Conservation (phyloP, 2,329 filamentous ascomycete genomes). For the Colletotrichum trifolii region DNA sequence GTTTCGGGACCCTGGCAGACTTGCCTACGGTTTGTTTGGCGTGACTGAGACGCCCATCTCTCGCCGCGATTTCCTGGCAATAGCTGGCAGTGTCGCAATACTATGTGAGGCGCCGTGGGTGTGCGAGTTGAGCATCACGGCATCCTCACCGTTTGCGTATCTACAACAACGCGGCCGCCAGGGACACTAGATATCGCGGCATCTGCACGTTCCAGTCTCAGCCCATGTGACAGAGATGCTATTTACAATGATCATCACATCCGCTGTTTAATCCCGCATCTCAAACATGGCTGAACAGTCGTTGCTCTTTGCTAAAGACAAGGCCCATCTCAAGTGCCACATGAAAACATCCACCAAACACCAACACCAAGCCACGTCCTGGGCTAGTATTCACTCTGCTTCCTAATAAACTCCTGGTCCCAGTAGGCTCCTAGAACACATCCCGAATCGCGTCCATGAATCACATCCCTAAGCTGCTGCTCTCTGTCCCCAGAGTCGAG, state of each 20-base stretch:
- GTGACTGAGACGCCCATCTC: background rate
- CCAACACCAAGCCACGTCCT: slow-evolving; percentile 13
- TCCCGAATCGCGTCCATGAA: too few relatives aligned
- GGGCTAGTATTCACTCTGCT: background rate
- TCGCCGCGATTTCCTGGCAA: slow-evolving; percentile 1
- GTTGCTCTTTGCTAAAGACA: background rate
- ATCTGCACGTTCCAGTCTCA: background rate
- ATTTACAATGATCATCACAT: background rate
- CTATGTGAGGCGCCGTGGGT: background rate
- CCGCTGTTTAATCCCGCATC: background rate
- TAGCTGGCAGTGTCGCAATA: background rate
- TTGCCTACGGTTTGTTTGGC: background rate
- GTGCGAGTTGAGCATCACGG: background rate
- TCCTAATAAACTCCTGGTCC: background rate
- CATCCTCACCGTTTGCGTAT: background rate
- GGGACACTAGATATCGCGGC: slow-evolving; percentile 14
- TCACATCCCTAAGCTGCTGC: background rate
- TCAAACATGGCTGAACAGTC: background rate
- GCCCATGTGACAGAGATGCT: slow-evolving; percentile 5
- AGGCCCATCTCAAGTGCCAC: background rate
- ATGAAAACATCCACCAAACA: slow-evolving; percentile 9
- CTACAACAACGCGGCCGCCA: slow-evolving; percentile 26
- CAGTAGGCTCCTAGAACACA: too few relatives aligned
- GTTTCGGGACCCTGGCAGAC: slow-evolving; percentile 24
- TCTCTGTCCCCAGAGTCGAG: slow-evolving; percentile 10